Evolutionary conservation across 306 rosid genomes (phyloP), one percentile per base, ranked within the genome.

Genomic region (Dalbergia oliveri): DNA sequence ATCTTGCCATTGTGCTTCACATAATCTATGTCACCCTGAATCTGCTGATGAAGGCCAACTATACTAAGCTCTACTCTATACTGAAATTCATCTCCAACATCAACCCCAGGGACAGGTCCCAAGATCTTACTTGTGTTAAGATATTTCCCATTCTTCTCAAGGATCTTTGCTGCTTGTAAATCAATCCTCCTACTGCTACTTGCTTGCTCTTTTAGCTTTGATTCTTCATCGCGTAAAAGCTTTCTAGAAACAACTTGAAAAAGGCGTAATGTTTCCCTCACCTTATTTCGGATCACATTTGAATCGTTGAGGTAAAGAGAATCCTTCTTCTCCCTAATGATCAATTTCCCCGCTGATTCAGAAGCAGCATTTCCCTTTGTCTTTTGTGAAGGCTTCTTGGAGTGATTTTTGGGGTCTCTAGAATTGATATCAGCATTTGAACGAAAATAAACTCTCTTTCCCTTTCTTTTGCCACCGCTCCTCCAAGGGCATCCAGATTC

Each of bases 61-160:
- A 91, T 77, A 59, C 23, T 75, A 23, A 91, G 94, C 83, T 91
- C 94, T 39, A 88, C 66, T 77, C 94, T 83, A 71, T 86, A 89
- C 12, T 88, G 89, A 47, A 89, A 91, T 64, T 89, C 92, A 73
- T 91, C 94, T 11, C 94, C 94, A 51, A 91, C 89, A 82, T 89
- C 97, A 69, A 88, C 86, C 21, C 97, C 94, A 0, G 91, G 91
- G 16, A 91, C 90, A 72, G 83, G 13, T 69, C 97, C 97, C 53
- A 89, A 44, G 49, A 91, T 88, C 83, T 85, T 85, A 12, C 88
- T 87, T n/a, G 60, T 71, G 63, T 91, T 91, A 53, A 88, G 73
- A 81, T 77, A 82, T 80, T 85, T 88, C 8, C 80, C 81, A 13
- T 85, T 77, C 4, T 65, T 75, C 82, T 43, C 87, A 16, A 91